phyloP scores from a whole-genome alignment of 2,329 filamentous ascomycete genomes.

The Aspergillus sp. region DNA sequence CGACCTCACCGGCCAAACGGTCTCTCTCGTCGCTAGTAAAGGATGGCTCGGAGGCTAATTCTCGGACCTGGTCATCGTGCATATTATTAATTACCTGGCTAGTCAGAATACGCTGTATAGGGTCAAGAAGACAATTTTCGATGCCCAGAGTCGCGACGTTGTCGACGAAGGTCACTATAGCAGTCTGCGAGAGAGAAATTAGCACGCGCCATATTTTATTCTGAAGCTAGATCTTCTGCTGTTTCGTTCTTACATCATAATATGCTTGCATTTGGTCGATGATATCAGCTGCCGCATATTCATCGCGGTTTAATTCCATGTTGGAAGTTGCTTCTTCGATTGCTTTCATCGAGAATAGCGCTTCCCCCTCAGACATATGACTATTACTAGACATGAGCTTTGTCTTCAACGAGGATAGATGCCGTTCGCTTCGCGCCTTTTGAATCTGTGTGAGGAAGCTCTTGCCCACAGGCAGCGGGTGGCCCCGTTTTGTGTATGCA shows the following conservation, averaged over 20 bases:
- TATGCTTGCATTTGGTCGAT: conserved; percentile 48
- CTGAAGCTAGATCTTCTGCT: not conserved
- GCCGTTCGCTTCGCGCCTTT: conserved; percentile 9
- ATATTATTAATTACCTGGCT: conserved; percentile 40
- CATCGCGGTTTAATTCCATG: conserved; percentile 15
- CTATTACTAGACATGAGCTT: no score
- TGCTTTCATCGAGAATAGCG: not conserved
- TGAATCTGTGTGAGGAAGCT: conserved; percentile 19
- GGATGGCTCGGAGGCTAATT: conserved; percentile 43
- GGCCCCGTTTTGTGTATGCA: conserved; percentile 22
- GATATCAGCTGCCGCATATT: conserved; percentile 44
- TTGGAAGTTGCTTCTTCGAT: not conserved
- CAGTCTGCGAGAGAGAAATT: conserved; percentile 19
- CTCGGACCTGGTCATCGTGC: conserved; percentile 30
- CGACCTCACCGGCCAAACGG: conserved; percentile 19
- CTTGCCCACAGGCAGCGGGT: conserved; percentile 26
- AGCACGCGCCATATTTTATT: not conserved
- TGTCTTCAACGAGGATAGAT: conserved; percentile 6
- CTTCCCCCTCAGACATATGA: not conserved
- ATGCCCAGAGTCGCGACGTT: conserved; percentile 53
- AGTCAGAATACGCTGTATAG: conserved; percentile 47
- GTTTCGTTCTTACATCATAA: conserved; percentile 21
- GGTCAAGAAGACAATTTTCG: conserved; percentile 51
- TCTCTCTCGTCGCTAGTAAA: conserved; percentile 18
- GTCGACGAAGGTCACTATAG: conserved; percentile 50